These are phyloP conservation scores for Silybum marianum DNA, from an alignment of 129 eudicot species.

Conservation along the genomic window DNA sequence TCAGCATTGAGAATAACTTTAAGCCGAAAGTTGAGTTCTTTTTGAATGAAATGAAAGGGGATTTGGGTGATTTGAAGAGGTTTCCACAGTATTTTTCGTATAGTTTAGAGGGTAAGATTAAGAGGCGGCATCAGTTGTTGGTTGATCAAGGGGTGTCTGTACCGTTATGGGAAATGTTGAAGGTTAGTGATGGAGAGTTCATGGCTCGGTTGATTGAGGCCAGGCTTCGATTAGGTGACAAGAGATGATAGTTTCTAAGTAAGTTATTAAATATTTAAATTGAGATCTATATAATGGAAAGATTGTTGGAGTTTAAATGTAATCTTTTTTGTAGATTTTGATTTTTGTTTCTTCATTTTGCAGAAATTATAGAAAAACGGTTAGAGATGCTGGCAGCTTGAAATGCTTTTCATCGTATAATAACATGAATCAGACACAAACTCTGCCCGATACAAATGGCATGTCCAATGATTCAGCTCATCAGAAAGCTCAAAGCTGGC, in stretches of 20 bases:
- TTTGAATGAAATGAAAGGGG: slow-evolving; percentile 79
- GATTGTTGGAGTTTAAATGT: background rate
- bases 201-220: slow-evolving; percentile 62
- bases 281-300: no score
- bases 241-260: slow-evolving; percentile 32
- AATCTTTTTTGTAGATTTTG: background rate
- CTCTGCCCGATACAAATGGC: background rate
- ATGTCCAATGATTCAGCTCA: background rate
- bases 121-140: slow-evolving; percentile 56
- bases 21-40: slow-evolving; percentile 77
- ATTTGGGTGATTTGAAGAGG: slow-evolving; percentile 63
- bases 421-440: background rate
- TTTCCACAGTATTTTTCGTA: slow-evolving; percentile 94
- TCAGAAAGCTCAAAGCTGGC: background rate
- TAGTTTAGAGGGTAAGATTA: slow-evolving; percentile 87
- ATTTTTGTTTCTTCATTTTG: background rate
- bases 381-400: background rate
- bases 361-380: background rate
- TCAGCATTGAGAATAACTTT: slow-evolving; percentile 73
- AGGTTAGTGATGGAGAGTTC: slow-evolving; percentile 82
- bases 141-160: slow-evolving; percentile 52
- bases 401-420: background rate
- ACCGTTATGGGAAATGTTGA: slow-evolving; percentile 69
- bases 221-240: slow-evolving; percentile 43
- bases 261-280: slow-evolving; percentile 31